Conservation (phyloP, 106 monocot species). For the Agapanthus africanus region DNA sequence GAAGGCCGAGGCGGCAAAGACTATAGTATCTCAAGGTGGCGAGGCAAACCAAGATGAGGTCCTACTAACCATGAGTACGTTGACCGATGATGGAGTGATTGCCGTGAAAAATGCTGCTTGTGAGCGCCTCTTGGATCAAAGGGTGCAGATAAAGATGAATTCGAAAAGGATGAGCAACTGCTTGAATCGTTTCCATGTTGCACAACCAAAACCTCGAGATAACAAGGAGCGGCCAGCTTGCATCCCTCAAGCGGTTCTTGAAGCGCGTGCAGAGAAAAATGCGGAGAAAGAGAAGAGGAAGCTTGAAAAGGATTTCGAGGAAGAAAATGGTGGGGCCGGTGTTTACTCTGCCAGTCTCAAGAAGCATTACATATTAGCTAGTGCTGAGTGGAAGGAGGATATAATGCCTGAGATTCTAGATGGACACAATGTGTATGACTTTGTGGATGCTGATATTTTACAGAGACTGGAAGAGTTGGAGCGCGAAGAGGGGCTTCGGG, state of each 20-base stretch:
- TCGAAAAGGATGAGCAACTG: constrained; percentile 87
- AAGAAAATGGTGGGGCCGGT: constrained; percentile 96
- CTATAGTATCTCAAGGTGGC: constrained; percentile 45
- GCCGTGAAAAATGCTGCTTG: constrained; percentile 92
- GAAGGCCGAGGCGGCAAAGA: constrained; percentile 79
- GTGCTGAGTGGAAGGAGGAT: constrained; percentile 97
- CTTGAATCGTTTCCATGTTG: constrained; percentile 92
- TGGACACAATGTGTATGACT: constrained; percentile 92
- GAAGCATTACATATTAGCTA: constrained; percentile 76
- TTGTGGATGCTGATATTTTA: constrained; percentile 80
- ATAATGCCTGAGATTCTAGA: constrained; percentile 88
- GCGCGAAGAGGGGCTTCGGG: constrained; percentile 75
- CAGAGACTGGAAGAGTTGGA: constrained; percentile 80
- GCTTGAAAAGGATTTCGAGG: constrained; percentile 86
- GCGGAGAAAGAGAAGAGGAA: constrained; percentile 52
- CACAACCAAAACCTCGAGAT: constrained; percentile 84
- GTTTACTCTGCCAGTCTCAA: constrained; percentile 90
- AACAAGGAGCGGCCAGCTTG: constrained; percentile 80
- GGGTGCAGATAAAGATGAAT: constrained; percentile 88
- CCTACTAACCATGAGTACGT: constrained; percentile 77
- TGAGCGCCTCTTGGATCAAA: constrained; percentile 75
- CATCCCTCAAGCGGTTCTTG: constrained; percentile 79
- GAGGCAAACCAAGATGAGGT: constrained; percentile 58
- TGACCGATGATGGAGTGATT: constrained; percentile 90
- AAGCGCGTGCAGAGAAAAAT: constrained; percentile 43